These are phyloP conservation scores for Colletotrichum sidae DNA, from an alignment of 2,329 filamentous ascomycete species.

Conservation along the genomic window DNA sequence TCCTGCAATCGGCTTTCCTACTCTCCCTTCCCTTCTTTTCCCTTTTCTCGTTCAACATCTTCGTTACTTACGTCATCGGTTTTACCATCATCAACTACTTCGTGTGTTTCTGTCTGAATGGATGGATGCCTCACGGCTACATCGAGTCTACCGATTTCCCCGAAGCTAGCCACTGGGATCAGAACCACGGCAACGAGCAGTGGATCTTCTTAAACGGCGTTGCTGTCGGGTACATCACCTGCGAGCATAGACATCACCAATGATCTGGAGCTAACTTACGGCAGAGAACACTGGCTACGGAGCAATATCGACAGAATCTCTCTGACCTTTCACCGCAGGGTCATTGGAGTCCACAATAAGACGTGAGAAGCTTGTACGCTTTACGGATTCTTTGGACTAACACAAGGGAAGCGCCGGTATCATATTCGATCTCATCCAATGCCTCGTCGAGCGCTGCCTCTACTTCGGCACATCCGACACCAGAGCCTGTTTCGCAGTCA, in stretches of 20 bases:
- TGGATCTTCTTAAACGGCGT: slow-evolving; percentile 88
- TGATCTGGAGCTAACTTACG: not conserved
- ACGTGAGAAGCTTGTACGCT: slow-evolving; percentile 53
- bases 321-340: slow-evolving; percentile 76
- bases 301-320: slow-evolving; percentile 78
- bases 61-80: slow-evolving; percentile 48
- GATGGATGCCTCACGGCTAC: slow-evolving; percentile 50
- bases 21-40: slow-evolving; percentile 63
- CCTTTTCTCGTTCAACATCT: slow-evolving; percentile 62
- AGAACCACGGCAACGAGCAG: slow-evolving; percentile 68
- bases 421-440: slow-evolving; percentile 82
- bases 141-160: slow-evolving; percentile 63
- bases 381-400: not conserved
- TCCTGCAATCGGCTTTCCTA: slow-evolving; percentile 71
- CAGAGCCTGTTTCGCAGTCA: slow-evolving; percentile 68
- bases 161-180: slow-evolving; percentile 37
- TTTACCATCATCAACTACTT: slow-evolving; percentile 63
- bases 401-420: slow-evolving; percentile 63
- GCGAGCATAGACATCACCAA: rapidly evolving
- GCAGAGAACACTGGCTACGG: slow-evolving; percentile 73
- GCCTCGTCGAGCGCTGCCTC: slow-evolving; percentile 80
- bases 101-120: slow-evolving; percentile 63
- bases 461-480: slow-evolving; percentile 78
- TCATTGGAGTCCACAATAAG: slow-evolving; percentile 80
- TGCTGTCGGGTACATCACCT: slow-evolving; percentile 63